Conservation (phyloP, 2,329 filamentous ascomycete genomes). For the Neofusicoccum laricinum region DNA sequence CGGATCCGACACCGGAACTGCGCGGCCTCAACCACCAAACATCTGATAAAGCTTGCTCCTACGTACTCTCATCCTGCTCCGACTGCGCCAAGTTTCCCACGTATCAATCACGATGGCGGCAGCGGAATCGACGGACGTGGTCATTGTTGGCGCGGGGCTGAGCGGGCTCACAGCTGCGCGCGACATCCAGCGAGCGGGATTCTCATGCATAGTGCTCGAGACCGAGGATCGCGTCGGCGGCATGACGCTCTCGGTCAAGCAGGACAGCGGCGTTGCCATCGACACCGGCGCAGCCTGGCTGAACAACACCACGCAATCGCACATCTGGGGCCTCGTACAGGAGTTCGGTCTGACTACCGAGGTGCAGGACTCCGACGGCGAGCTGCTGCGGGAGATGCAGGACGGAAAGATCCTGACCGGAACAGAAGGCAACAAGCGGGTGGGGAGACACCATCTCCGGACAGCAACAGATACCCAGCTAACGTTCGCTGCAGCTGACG, state of each 20-base stretch:
- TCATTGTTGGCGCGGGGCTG: slow-evolving; percentile 47
- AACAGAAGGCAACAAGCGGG: slow-evolving; percentile 1
- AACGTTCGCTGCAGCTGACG: background rate
- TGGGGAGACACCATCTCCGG: background rate
- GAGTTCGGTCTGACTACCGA: slow-evolving; percentile 45
- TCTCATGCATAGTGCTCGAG: slow-evolving; percentile 47
- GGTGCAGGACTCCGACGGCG: slow-evolving; percentile 48
- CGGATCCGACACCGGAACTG: background rate
- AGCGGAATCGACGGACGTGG: slow-evolving; percentile 13
- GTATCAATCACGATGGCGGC: background rate
- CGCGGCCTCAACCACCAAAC: background rate
- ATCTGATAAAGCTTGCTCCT: background rate
- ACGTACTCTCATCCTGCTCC: background rate
- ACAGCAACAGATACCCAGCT: no score
- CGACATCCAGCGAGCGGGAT: slow-evolving; percentile 37
- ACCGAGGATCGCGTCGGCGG: slow-evolving; percentile 52
- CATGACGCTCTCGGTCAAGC: slow-evolving; percentile 44
- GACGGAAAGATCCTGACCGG: background rate
- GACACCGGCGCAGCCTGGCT: slow-evolving; percentile 61
- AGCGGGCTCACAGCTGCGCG: slow-evolving; percentile 27
- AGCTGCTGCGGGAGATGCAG: slow-evolving; percentile 18
- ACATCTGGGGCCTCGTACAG: slow-evolving; percentile 43
- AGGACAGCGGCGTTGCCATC: slow-evolving; percentile 25
- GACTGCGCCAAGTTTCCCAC: background rate
- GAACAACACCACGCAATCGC: slow-evolving; percentile 53